Conservation (phyloP, 768 basidiomycete genomes). For the Naganishia randhawae region DNA sequence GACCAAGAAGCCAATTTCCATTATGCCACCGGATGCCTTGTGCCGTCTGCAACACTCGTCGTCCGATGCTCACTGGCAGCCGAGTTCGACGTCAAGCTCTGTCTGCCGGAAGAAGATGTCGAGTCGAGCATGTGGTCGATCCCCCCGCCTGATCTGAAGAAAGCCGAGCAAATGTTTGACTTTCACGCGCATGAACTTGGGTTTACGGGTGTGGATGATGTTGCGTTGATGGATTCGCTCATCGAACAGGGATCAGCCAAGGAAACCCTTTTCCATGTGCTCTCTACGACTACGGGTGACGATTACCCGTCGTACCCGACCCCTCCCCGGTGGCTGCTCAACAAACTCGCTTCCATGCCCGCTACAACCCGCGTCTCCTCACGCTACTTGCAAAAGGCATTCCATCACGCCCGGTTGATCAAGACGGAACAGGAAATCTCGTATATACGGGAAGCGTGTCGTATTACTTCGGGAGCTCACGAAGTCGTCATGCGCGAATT, state of each 20-base stretch:
- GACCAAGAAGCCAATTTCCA: constrained; percentile 77
- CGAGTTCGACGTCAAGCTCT: constrained; percentile 56
- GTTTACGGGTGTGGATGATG: constrained; percentile 11
- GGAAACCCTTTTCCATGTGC: constrained; percentile 18
- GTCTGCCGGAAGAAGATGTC: constrained; percentile 70
- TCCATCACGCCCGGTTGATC: constrained; percentile 74
- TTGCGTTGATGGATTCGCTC: neutral
- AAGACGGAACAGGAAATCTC: constrained; percentile 73
- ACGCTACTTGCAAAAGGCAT: constrained; percentile 65
- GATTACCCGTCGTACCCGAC: constrained; percentile 2
- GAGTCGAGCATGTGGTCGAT: constrained; percentile 71
- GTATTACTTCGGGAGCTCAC: constrained; percentile 83
- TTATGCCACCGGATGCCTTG: constrained; percentile 75
- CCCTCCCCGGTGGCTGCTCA: constrained; percentile 1
- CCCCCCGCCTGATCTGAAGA: constrained; percentile 67
- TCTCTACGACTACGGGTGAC: neutral
- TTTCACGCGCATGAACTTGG: constrained; percentile 51
- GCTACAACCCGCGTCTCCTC: neutral
- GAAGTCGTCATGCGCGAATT: constrained; percentile 88
- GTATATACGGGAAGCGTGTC: constrained; percentile 72
- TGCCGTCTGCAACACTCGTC: constrained; percentile 68
- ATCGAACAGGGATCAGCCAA: neutral
- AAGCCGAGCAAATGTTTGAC: constrained; percentile 53
- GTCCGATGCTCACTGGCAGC: constrained; percentile 53
- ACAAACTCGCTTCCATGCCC: neutral